Conservation (phyloP, 345 rosid species). For the Fremontodendron californicum region DNA sequence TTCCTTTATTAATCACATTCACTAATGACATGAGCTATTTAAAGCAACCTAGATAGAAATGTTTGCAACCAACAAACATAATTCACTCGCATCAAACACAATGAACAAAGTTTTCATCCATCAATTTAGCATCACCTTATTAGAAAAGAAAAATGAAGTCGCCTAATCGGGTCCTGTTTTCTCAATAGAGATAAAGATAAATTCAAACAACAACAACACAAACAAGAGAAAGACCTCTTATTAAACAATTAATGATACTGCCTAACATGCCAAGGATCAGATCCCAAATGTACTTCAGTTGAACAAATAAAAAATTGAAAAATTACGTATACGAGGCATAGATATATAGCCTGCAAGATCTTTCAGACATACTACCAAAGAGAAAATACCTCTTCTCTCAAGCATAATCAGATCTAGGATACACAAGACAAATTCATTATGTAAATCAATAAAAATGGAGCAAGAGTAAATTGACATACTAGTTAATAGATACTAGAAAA, state of each 20-base stretch:
- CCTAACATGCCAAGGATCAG: neutral
- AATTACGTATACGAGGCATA: neutral
- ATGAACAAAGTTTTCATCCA: neutral
- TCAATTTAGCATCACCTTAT: neutral
- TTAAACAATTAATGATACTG: neutral
- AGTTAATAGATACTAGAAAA: neutral
- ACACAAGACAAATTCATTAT: neutral
- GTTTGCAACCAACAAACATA: neutral
- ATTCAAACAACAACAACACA: neutral
- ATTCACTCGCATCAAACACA: neutral
- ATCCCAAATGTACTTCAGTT: neutral
- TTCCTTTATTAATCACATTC: neutral
- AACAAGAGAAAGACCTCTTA: neutral
- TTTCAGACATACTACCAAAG: neutral
- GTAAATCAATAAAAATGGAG: neutral
- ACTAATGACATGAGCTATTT: neutral
- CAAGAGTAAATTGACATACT: neutral
- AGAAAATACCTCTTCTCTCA: neutral
- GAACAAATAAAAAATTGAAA: slow-evolving; percentile 1
- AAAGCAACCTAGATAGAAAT: neutral
- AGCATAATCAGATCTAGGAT: neutral
- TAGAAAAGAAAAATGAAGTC: neutral
- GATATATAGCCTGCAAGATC: neutral
- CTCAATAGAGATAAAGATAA: neutral
- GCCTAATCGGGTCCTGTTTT: neutral